Evolutionary conservation across 2,329 filamentous ascomycete genomes (phyloP), one percentile per base, ranked within the genome.

Genomic region (Teratosphaeriaceae sp.): DNA sequence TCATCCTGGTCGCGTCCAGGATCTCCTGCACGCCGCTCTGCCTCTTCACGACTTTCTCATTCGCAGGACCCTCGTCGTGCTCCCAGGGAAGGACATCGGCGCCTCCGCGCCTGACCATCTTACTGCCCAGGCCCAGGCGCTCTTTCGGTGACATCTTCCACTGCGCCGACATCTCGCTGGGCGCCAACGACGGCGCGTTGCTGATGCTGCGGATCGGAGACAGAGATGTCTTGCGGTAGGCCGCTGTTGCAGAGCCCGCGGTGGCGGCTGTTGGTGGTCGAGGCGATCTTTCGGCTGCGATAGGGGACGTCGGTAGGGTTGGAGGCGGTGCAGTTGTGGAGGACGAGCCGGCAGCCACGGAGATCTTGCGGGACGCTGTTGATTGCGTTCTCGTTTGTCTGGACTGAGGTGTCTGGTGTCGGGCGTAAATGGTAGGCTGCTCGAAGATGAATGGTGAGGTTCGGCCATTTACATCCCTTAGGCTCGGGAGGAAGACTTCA

Each of bases 141-240:
- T 48, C 38, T 22, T 45, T 48, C 2, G 42, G 45, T 22, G 40
- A 18, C 45, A 41, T 23, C 20, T 18, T 38, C 45, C 45, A 44
- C 34, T 45, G 45, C 18, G 21, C 37, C 7, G 45, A 47, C 24
- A 47, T 38, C 6, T 22, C 38, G 26, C 29, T 42, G 2, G 45
- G 42, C 3, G 43, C 46, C 2, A 43, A 16, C 6, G 45, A 44
- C 5, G 29, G 20, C n/a, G 43, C 23, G 16, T 45, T 31, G 30
- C 42, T 42, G 8, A 44, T 40, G 6, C 30, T 45, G 13, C 38
- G 42, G 20, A 23, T 11, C 15, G 37, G 42, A n/a, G 38, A 33
- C 9, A 26, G 7, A 5, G 23, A 34, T 11, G 27, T 34, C 11
- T 15, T 15, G 4, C 23, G 37, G 13, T 23, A 30, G 11, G 12